Percentiles rank a stretch among this genome's conserved stretches.
Conservation (phyloP, 2,329 filamentous ascomycete genomes). For the Pyrenophora graminea region DNA sequence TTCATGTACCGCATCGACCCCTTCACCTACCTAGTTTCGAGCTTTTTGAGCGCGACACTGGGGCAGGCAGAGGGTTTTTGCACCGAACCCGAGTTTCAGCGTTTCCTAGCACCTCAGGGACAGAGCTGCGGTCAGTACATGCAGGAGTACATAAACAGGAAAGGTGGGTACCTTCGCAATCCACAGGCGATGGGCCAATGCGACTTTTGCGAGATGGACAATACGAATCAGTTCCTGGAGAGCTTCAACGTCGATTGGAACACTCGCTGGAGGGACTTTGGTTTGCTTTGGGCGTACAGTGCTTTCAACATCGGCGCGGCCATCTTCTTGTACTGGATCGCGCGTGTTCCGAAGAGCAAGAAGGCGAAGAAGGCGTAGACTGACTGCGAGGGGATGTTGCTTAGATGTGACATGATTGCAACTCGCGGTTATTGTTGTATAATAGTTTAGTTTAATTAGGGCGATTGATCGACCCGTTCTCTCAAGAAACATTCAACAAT, state of each 20-base stretch:
- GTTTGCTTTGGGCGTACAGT: conserved; percentile 57
- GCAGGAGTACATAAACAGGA: conserved; percentile 44
- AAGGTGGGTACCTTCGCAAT: conserved; percentile 52
- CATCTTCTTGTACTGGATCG: conserved; percentile 58
- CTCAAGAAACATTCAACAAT: no score
- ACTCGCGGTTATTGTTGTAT: no score
- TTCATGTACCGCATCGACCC: conserved; percentile 75
- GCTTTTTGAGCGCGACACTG: conserved; percentile 58
- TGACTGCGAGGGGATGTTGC: no score
- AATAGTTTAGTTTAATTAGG: no score
- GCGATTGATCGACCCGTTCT: no score
- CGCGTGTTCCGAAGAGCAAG: conserved; percentile 55
- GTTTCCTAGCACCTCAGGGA: conserved; percentile 45
- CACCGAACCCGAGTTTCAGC: conserved; percentile 46
- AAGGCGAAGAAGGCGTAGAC: conserved; percentile 21
- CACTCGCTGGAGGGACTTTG: conserved; percentile 64
- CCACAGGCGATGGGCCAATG: conserved; percentile 48
- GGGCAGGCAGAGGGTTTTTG: conserved; percentile 55
- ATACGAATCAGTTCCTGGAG: conserved; percentile 55
- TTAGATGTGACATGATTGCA: no score
- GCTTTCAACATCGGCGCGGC: conserved; percentile 55
- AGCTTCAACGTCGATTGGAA: conserved; percentile 49
- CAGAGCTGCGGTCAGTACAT: conserved; percentile 53
- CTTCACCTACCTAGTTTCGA: conserved; percentile 68
- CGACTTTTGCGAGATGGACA: conserved; percentile 53